Percentiles rank a stretch among this genome's conserved stretches.
Evolutionary conservation across 169 alveolate genomes (phyloP).

Genomic region (Babesia ovis): DNA sequence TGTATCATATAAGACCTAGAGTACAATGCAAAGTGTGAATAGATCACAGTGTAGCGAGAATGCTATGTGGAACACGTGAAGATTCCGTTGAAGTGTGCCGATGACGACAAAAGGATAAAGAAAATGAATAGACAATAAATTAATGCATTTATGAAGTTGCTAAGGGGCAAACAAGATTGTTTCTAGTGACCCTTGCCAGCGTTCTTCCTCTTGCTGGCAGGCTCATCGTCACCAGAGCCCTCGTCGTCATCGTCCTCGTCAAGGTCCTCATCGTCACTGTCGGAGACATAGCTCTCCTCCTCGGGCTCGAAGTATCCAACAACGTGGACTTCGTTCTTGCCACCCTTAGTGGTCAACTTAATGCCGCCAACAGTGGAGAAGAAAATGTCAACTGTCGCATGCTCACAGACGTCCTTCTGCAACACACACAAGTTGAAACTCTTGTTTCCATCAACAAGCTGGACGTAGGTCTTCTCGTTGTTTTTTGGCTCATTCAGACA

Average conservation of each 20-base stretch:
- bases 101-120: not conserved
- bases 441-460: constrained; percentile 81
- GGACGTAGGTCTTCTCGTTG: constrained; percentile 83
- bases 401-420: constrained; percentile 84
- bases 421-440: constrained; percentile 82
- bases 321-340: constrained; percentile 86
- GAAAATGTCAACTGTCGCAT: constrained; percentile 84
- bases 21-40: too few relatives aligned
- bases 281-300: constrained; percentile 68
- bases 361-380: constrained; percentile 81
- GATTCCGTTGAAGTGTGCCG: too few relatives aligned
- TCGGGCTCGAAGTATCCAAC: constrained; percentile 89
- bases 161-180: not conserved
- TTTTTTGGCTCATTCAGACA: constrained; percentile 86
- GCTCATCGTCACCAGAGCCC: constrained; percentile 72
- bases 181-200: constrained; percentile 37
- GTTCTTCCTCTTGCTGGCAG: constrained; percentile 64
- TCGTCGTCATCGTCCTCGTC: constrained; percentile 80
- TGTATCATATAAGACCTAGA: too few relatives aligned
- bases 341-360: constrained; percentile 82
- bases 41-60: too few relatives aligned
- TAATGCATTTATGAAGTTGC: not conserved
- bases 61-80: too few relatives aligned
- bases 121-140: not conserved
- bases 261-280: constrained; percentile 81